Base-by-base conservation (phyloP, 495 filamentous ascomycete species). In the Aspergillus incahuasiensis region DNA sequence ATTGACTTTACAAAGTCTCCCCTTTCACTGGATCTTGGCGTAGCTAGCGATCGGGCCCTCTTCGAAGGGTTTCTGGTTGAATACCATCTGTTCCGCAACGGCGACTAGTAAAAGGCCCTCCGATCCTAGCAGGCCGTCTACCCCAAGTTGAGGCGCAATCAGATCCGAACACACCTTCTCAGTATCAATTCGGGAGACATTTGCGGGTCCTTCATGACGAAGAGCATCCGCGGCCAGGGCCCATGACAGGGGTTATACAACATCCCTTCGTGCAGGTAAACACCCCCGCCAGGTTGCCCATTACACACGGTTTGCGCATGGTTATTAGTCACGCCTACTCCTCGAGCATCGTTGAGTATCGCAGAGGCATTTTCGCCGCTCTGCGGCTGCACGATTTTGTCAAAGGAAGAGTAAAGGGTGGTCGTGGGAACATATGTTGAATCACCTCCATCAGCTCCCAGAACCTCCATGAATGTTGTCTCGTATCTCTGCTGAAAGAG, bases 341-440 rank as follows among this genome's bases (percentile, higher is more conserved):
- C 40, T 6, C 64, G 64, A 25, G 52, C 61, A 49, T 77, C 67
- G 5, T 54, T 19, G 2, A 80, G 57, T 43, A 62, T 69, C 13
- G 69, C 75, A 0, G 77, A 81, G 4, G 77, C 76, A 15, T 63
- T 62, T 6, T 64, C 61, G n/a, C 75, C 77, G 13, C 28, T 49
- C 59, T 28, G 32, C 12, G 76, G 77, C 58, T 76, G 63, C 11
- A 79, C 73, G 58, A 81, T 65, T 49, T 79, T 62, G 66, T 81
- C 76, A 30, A 65, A 63, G 39, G 62, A 56, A 12, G 68, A 71
- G 63, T 74, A 81, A 13, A 80, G 47, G 1, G 63, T 77, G 0
- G 79, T 81, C 0, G 78, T 80, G 7, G 78, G 8, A 80, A 73
- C 32, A 48, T 79, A 80, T 7, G 78, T 73, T 1, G 72, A 71